Evolutionary conservation across 108 stramenopile species (phyloP).

Genomic region (Nitzschia sp.): DNA sequence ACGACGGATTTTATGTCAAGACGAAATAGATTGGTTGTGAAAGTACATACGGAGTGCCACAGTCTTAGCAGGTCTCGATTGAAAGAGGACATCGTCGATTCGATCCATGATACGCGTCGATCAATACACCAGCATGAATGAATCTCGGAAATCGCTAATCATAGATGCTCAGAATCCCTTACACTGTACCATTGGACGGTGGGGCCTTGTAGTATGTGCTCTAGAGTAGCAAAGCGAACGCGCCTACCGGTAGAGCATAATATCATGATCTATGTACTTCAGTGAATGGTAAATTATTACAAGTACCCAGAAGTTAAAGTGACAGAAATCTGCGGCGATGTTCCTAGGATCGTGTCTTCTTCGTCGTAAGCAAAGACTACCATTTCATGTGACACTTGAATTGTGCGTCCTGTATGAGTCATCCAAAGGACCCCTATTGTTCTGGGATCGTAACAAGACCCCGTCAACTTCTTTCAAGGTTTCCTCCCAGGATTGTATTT

Average conservation of each 20-base stretch:
- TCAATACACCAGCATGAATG: background rate
- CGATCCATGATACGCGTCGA: background rate
- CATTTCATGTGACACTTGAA: background rate
- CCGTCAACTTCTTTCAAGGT: background rate
- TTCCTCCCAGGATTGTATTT: background rate
- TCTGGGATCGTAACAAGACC: background rate
- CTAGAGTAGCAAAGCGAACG: too few species aligned
- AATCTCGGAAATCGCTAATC: background rate
- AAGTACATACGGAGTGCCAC: background rate
- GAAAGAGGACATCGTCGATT: too few species aligned
- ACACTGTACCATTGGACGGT: too few species aligned
- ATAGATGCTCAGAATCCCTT: too few species aligned
- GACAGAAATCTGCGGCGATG: background rate
- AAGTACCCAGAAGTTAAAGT: background rate
- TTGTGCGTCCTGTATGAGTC: background rate
- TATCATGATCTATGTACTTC: too few species aligned
- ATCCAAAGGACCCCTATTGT: background rate
- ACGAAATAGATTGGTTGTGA: slow-evolving; percentile 29
- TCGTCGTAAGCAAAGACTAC: background rate
- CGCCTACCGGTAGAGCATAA: too few species aligned
- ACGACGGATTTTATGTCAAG: slow-evolving; percentile 78
- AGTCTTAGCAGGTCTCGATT: too few species aligned
- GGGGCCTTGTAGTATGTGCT: too few species aligned
- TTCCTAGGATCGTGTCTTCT: background rate
- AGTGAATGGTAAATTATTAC: background rate